Evolutionary conservation across 2,329 filamentous ascomycete genomes (phyloP).

Genomic region (Colletotrichum plurivorum): DNA sequence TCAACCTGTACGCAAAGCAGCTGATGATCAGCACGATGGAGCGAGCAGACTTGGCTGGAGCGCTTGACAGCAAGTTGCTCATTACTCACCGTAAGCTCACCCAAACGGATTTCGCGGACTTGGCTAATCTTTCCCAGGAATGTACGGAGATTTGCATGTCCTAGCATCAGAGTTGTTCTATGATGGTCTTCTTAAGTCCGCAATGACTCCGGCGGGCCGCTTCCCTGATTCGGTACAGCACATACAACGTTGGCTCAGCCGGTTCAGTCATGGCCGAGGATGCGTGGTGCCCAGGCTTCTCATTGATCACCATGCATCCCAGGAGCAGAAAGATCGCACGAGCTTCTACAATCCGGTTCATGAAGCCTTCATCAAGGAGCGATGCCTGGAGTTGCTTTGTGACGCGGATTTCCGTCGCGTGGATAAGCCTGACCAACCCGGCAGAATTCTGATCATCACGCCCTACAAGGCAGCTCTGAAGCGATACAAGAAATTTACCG

Average conservation of each 20-base stretch:
- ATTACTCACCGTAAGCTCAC: conserved; percentile 52
- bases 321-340: conserved; percentile 46
- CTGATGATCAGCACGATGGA: conserved; percentile 54
- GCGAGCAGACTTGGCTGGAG: conserved; percentile 50
- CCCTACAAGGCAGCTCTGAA: conserved; percentile 57
- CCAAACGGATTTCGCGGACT: background rate
- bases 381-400: conserved; percentile 49
- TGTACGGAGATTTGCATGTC: conserved; percentile 54
- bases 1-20: conserved; percentile 30
- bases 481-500: conserved; percentile 49
- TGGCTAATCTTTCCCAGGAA: conserved; percentile 26
- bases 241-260: conserved; percentile 49
- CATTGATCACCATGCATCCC: conserved; percentile 47
- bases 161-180: conserved; percentile 61
- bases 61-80: conserved; percentile 50
- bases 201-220: conserved; percentile 41
- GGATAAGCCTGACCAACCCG: conserved; percentile 43
- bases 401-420: conserved; percentile 51
- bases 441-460: conserved; percentile 59
- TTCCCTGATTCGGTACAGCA: conserved; percentile 48
- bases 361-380: conserved; percentile 53
- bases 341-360: conserved; percentile 60
- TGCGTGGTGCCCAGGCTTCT: conserved; percentile 55
- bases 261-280: conserved; percentile 39
- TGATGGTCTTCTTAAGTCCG: conserved; percentile 53